These are phyloP conservation scores for Poronia punctata DNA, from an alignment of 495 filamentous ascomycete genomes.

Conservation along the genomic window DNA sequence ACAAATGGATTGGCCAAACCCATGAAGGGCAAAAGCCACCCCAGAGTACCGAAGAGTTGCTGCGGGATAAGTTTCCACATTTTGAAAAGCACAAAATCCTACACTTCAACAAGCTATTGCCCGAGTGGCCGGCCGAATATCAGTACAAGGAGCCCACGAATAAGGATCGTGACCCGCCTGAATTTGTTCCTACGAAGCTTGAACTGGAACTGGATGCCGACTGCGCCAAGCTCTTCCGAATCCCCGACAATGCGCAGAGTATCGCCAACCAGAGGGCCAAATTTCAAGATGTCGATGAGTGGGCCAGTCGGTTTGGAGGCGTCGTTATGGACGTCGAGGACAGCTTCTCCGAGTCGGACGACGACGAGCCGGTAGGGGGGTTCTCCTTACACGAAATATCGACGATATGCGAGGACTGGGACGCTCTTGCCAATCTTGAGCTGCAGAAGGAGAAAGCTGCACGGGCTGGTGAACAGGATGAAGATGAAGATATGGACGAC, in stretches of 20 bases:
- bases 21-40: slow-evolving; percentile 40
- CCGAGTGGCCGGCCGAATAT: slow-evolving; percentile 64
- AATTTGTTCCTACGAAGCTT: slow-evolving; percentile 73
- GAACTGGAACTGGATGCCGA: slow-evolving; percentile 76
- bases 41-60: slow-evolving; percentile 58
- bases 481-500: slow-evolving; percentile 47
- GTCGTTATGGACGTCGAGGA: slow-evolving; percentile 40
- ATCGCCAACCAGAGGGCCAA: slow-evolving; percentile 41
- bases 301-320: slow-evolving; percentile 28
- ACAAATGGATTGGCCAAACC: slow-evolving; percentile 26
- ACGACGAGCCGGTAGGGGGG: slow-evolving; percentile 55
- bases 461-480: slow-evolving; percentile 9
- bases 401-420: slow-evolving; percentile 77
- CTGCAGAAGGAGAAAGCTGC: slow-evolving; percentile 14
- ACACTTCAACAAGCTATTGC: slow-evolving; percentile 66
- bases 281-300: slow-evolving; percentile 50
- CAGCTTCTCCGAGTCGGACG: slow-evolving; percentile 43
- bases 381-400: slow-evolving; percentile 68
- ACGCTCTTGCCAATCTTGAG: slow-evolving; percentile 33
- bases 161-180: slow-evolving; percentile 57
- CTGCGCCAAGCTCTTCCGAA: slow-evolving; percentile 70
- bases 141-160: slow-evolving; percentile 62
- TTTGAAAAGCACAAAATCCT: slow-evolving; percentile 61
- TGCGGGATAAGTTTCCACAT: slow-evolving; percentile 61
- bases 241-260: slow-evolving; percentile 38